Evolutionary conservation across 805 yeast genomes (phyloP).

Genomic region (Candida tallmaniae): DNA sequence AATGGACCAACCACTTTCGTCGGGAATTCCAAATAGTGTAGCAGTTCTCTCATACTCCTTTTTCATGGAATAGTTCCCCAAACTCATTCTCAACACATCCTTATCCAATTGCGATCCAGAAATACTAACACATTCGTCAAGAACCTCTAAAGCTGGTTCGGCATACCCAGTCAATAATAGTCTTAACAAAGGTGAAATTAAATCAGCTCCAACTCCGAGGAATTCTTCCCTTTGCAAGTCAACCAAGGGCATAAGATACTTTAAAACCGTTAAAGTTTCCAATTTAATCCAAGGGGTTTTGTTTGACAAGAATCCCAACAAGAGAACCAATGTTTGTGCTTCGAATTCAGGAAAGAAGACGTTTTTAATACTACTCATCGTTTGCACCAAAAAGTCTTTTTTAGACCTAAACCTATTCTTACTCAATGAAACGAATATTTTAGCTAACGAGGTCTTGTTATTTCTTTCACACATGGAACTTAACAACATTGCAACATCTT

Average conservation of each 20-base stretch:
- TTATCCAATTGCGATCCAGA: conserved; percentile 89
- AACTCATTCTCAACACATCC: conserved; percentile 85
- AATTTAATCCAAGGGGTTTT: conserved; percentile 71
- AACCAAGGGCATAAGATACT: conserved; percentile 69
- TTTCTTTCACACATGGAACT: conserved; percentile 57
- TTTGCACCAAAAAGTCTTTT: conserved; percentile 81
- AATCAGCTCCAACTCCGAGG: conserved; percentile 88
- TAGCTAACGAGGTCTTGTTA: conserved; percentile 54
- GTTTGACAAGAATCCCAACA: conserved; percentile 78
- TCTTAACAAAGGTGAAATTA: conserved; percentile 84
- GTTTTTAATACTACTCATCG: conserved; percentile 62
- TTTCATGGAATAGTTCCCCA: conserved; percentile 74
- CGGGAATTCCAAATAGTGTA: conserved; percentile 91
- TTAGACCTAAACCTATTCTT: conserved; percentile 83
- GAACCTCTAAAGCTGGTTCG: conserved; percentile 80
- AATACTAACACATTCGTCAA: conserved; percentile 80
- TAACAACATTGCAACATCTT: conserved; percentile 41
- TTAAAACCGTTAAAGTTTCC: conserved; percentile 74
- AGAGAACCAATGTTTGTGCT: conserved; percentile 67
- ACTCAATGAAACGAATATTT: conserved; percentile 72
- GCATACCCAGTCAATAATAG: conserved; percentile 80
- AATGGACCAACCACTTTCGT: conserved; percentile 94
- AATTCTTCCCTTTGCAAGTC: conserved; percentile 77
- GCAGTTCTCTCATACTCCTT: conserved; percentile 83
- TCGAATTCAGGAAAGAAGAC: conserved; percentile 71